Base-by-base conservation (phyloP, 176 grass and related monocot species). In the Cenchrus fungigraminus region DNA sequence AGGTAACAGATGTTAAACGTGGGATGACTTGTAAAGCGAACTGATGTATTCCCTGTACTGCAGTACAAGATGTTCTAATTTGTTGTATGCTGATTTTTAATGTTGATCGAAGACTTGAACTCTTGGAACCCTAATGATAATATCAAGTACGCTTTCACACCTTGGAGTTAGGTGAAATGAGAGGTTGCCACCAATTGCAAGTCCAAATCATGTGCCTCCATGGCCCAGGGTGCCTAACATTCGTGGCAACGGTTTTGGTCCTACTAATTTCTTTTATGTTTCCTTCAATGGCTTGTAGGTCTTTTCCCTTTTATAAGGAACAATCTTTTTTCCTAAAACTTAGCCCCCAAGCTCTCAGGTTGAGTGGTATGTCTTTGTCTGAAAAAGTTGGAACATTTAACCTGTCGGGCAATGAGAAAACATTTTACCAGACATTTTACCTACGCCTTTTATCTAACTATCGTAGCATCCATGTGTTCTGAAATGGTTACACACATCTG, bases 111-210 rank as follows among this genome's bases (percentile, higher is more conserved):
- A 62, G 53, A 73, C 61, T 47, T 31, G 22, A 49, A 15, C 63
- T 67, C n/a, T 78, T 49, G 53, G 50, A 81, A 73, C 61, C 6
- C 28, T 94, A 87, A 79, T 80, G 81, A 76, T 82, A 83, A 90
- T 92, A 79, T 91, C 89, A 76, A 86, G 52, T 82, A 79, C 92
- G 84, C 52, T 91, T 69, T 84, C 89, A 6, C 80, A 76, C 83
- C 81, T 72, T 71, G 89, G 87, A 52, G 57, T 89, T 45, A 85
- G 81, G 20, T 84, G 88, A 67, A 84, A 44, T 59, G 84, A 91
- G 52, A 82, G 84, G 84, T 22, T 90, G 53, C 78, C 80, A 53
- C 73, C 80, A 37, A 79, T 82, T 37, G 87, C 76, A 79, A 90
- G 89, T 58, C 87, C 89, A 46, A 92, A 88, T 55, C 87, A 85